Evolutionary conservation across 441 rosid genomes (phyloP).

Genomic region (Pelargonium citronellum): DNA sequence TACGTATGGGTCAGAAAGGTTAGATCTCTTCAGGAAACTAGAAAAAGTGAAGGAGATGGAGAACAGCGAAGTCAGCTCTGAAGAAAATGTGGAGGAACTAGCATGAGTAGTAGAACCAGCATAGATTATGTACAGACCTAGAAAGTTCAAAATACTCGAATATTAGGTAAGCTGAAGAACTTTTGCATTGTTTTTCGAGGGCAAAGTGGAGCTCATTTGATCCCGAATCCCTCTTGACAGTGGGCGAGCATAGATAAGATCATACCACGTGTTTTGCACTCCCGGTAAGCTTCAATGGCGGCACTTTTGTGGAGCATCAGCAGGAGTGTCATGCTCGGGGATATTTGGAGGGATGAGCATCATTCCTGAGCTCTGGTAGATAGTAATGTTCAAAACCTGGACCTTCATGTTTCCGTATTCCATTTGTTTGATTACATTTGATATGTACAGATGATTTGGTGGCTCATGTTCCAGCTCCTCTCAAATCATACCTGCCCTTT

Average conservation of each 20-base stretch:
- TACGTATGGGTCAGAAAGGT: slow-evolving; percentile 86
- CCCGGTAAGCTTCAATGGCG: slow-evolving; percentile 87
- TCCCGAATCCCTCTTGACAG: slow-evolving; percentile 46
- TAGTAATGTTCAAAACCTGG: slow-evolving; percentile 57
- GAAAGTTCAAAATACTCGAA: slow-evolving; percentile 9
- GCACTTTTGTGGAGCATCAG: slow-evolving; percentile 65
- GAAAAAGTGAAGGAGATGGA: slow-evolving; percentile 79
- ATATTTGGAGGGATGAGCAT: slow-evolving; percentile 60
- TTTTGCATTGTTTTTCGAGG: neutral
- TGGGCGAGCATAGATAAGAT: slow-evolving; percentile 58
- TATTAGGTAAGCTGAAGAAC: slow-evolving; percentile 11
- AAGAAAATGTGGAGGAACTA: slow-evolving; percentile 42
- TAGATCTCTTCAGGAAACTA: slow-evolving; percentile 86
- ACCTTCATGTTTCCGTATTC: slow-evolving; percentile 38
- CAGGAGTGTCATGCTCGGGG: slow-evolving; percentile 47
- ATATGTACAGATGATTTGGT: slow-evolving; percentile 40
- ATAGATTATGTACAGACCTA: slow-evolving; percentile 20
- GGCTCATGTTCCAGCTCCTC: slow-evolving; percentile 45
- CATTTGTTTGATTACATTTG: slow-evolving; percentile 39
- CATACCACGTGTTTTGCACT: slow-evolving; percentile 66
- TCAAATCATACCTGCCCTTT: slow-evolving; percentile 33
- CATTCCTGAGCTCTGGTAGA: slow-evolving; percentile 56
- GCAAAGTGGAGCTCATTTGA: slow-evolving; percentile 20
- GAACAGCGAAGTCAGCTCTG: slow-evolving; percentile 45
- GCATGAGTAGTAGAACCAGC: slow-evolving; percentile 30